Conservation (phyloP, 371 early-diverging fungal species). For the Capniomyces stellatus region DNA sequence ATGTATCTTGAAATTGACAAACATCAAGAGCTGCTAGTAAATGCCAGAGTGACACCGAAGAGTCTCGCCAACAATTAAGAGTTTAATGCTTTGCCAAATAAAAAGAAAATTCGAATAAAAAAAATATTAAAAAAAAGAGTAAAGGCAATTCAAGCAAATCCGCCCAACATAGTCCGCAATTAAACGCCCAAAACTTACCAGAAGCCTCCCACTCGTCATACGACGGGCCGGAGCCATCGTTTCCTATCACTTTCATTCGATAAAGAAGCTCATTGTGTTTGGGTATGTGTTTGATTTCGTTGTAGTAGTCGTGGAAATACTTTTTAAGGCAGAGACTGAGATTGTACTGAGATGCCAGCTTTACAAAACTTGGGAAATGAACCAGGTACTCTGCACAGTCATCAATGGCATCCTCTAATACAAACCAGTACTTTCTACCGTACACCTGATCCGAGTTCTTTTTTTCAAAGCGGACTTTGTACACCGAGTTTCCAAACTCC, state of each 20-base stretch:
- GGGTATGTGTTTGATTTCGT: conserved; percentile 30
- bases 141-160: no score
- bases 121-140: background rate
- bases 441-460: conserved; percentile 38
- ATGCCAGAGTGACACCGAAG: no score
- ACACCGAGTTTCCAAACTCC: conserved; percentile 72
- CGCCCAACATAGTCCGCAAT: background rate
- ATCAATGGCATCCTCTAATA: conserved; percentile 89
- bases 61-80: background rate
- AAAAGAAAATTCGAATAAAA: background rate
- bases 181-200: background rate
- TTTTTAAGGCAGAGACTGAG: conserved; percentile 45
- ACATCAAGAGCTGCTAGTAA: no score
- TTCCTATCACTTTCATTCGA: conserved; percentile 70
- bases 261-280: conserved; percentile 38
- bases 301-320: conserved; percentile 68
- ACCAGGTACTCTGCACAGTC: conserved; percentile 96
- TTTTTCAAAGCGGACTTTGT: conserved; percentile 60
- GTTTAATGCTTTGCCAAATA: background rate
- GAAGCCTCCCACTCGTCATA: conserved; percentile 88
- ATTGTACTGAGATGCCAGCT: conserved; percentile 71
- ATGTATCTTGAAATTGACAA: no score
- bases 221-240: conserved; percentile 35
- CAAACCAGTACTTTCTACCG: conserved; percentile 84
- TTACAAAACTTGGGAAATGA: conserved; percentile 39